These are phyloP conservation scores for Lactarius evosmus DNA, from an alignment of 768 basidiomycete genomes.

Conservation along the genomic window DNA sequence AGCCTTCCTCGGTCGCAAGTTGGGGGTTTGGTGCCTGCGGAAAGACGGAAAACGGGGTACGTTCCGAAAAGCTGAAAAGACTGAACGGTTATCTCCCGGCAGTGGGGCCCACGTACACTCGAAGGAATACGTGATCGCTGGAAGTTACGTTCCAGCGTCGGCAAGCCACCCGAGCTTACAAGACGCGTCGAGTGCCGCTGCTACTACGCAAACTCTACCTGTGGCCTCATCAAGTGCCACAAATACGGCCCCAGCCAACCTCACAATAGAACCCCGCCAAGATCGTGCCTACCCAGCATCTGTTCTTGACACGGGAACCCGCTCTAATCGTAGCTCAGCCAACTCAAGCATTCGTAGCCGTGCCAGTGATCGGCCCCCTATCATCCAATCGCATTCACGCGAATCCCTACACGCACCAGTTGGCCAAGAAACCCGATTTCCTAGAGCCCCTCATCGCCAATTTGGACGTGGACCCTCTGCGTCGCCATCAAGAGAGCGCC, in stretches of 20 bases:
- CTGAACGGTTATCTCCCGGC: background rate
- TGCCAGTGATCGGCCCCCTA: constrained; percentile 8
- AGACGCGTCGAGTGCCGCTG: background rate
- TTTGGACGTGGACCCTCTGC: constrained; percentile 4
- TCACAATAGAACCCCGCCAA: background rate
- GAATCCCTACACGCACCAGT: background rate
- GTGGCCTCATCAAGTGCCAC: background rate
- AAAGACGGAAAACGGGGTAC: background rate
- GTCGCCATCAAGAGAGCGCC: background rate
- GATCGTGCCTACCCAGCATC: background rate
- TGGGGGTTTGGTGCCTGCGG: background rate
- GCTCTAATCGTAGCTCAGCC: constrained; percentile 1
- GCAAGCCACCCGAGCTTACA: background rate
- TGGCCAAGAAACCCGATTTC: background rate
- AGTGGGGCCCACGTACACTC: background rate
- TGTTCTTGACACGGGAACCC: background rate
- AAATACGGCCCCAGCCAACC: background rate
- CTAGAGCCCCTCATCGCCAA: constrained; percentile 1
- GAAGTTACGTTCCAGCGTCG: constrained; percentile 9
- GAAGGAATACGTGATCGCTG: constrained; percentile 7
- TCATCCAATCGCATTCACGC: background rate
- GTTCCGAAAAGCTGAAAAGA: background rate
- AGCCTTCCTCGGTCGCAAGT: constrained; percentile 10
- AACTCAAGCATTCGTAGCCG: constrained; percentile 12
- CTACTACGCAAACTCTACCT: background rate